Conservation (phyloP, 441 rosid species). For the Brassica hybrid region DNA sequence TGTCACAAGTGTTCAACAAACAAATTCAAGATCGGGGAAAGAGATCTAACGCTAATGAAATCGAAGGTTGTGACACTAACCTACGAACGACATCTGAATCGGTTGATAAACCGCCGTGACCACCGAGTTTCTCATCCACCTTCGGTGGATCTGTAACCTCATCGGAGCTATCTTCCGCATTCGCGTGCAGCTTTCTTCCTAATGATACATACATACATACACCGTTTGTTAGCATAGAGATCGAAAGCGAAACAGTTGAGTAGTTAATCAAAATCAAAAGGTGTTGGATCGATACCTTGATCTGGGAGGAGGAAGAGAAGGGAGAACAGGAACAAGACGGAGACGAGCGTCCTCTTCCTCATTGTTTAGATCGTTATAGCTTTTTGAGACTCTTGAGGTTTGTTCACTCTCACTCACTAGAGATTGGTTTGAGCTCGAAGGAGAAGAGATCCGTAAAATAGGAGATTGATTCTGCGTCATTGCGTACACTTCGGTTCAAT, state of each 20-base stretch:
- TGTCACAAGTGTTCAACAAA: slow-evolving; percentile 30
- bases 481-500: slow-evolving; percentile 28
- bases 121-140: slow-evolving; percentile 92
- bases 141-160: slow-evolving; percentile 78
- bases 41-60: not conserved
- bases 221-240: not conserved
- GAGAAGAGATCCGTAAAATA: slow-evolving; percentile 35
- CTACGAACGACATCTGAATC: slow-evolving; percentile 95
- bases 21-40: slow-evolving; percentile 11
- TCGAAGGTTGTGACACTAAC: slow-evolving; percentile 35
- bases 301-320: slow-evolving; percentile 75
- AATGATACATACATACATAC: slow-evolving; percentile 16
- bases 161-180: slow-evolving; percentile 71
- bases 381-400: slow-evolving; percentile 23
- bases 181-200: slow-evolving; percentile 83
- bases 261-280: not conserved
- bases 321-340: slow-evolving; percentile 72
- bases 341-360: slow-evolving; percentile 94
- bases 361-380: slow-evolving; percentile 46
- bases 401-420: slow-evolving; percentile 2
- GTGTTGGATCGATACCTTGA: slow-evolving; percentile 62
- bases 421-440: slow-evolving; percentile 20
- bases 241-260: not conserved
- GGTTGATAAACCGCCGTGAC: slow-evolving; percentile 84
- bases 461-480: slow-evolving; percentile 13